Base-by-base conservation (phyloP, 352 stramenopile species). In the Pythium phragmitis region DNA sequence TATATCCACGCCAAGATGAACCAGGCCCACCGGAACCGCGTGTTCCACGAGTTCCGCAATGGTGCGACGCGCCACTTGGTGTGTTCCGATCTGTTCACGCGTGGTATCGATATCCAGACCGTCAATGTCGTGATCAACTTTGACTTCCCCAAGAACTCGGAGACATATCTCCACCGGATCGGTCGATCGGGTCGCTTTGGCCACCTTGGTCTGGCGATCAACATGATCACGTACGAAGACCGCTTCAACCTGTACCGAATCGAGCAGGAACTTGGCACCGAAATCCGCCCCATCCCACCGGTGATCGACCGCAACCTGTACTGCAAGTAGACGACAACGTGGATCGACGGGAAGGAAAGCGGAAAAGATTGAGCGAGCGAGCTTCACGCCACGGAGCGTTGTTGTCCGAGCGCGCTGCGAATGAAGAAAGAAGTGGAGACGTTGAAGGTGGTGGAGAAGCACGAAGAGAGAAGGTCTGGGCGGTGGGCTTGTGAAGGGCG, bases 71-170 rank as follows among this genome's bases (percentile, higher is more conserved):
- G 97, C 43, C 96, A 99, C 75, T 82, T 99, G 34, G 98, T 99
- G 47, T 99, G 92, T 65, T 98, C 89, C 69, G 98, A 99, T 70
- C 79, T 99, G 48, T 99, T 99, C 74, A 99, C 97, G 53, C 92
- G 98, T 57, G 98, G 98, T 74, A 99, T 99, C 59, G 98, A 99
- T 74, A 99, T 99, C 75, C 96, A 99, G 80, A 98, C 94, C 54
- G 98, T 99, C 21, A 99, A 99, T 73, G 97, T 99, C n/a, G 98
- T 99, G 39, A 99, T 99, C 79, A 99, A 99, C 82, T 99, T 99
- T 75, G 98, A 99, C 81, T 99, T 99, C 74, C 98, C 98, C 13
- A 99, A 99, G 78, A 99, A 99, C 79, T 98, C 91, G 28, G 97
- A 99, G 79, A 99, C 97, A 21, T 99, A 99, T 64, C 81, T 99